Conservation (phyloP, 2,329 filamentous ascomycete species). For the Aureobasidium musti region DNA sequence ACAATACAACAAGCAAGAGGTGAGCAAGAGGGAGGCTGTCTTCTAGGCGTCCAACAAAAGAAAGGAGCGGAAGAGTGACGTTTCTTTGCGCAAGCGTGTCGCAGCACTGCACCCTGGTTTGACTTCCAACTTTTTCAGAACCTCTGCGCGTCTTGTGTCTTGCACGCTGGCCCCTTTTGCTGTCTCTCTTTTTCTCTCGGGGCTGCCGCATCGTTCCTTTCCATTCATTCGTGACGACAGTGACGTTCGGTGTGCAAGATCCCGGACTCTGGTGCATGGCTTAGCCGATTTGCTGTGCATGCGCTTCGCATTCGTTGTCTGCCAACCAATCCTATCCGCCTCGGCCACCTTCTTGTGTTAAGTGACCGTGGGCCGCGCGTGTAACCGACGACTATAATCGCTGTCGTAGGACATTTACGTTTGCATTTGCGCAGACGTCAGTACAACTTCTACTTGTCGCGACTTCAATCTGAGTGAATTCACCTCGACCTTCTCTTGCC, state of each 20-base stretch:
- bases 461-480: not conserved
- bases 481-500: not conserved
- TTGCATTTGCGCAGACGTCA: slow-evolving; percentile 2
- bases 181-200: slow-evolving; percentile 4
- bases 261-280: slow-evolving; percentile 19
- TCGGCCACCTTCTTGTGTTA: not conserved
- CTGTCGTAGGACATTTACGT: slow-evolving; percentile 9
- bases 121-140: slow-evolving; percentile 12
- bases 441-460: not conserved
- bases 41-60: not conserved
- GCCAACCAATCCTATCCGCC: slow-evolving; percentile 15
- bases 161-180: not conserved
- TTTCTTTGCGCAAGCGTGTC: slow-evolving; percentile 7
- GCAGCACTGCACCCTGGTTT: slow-evolving; percentile 7
- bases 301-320: slow-evolving; percentile 11
- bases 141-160: slow-evolving; percentile 8
- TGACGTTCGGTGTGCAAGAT: slow-evolving; percentile 10
- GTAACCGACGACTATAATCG: slow-evolving; percentile 9
- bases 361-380: slow-evolving; percentile 19
- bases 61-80: slow-evolving; percentile 8
- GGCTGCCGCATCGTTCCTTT: not conserved
- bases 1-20: too few species aligned
- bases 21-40: too few species aligned
- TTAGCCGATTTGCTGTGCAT: slow-evolving; percentile 27
- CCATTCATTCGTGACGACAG: not conserved